Percentiles rank a stretch among this genome's conserved stretches.
These are phyloP conservation scores for Penicillium sp. DNA, from an alignment of 2,329 filamentous ascomycete genomes.

Conservation along the genomic window DNA sequence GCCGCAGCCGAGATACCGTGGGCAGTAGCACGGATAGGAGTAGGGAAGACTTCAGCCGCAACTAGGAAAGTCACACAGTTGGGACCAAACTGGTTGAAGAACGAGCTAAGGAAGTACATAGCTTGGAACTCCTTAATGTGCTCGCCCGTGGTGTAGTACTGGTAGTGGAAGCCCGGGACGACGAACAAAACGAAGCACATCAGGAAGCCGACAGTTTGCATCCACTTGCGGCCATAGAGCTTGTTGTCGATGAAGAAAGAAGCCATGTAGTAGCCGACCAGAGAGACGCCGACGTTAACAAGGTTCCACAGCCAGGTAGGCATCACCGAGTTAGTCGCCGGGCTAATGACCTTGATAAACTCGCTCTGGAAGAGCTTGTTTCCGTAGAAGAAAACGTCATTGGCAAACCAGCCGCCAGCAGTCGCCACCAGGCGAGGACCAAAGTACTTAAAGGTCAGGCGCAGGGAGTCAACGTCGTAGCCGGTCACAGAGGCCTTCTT, in stretches of 20 bases:
- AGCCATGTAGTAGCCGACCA: conserved; percentile 84
- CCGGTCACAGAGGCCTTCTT: conserved; percentile 82
- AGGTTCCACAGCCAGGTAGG: conserved; percentile 88
- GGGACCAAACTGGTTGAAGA: conserved; percentile 98
- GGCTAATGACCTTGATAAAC: conserved; percentile 79
- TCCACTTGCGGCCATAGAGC: conserved; percentile 90
- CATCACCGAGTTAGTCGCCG: conserved; percentile 67
- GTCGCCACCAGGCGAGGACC: conserved; percentile 82
- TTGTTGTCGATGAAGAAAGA: conserved; percentile 92
- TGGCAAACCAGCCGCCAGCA: conserved; percentile 86
- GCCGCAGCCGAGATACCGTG: conserved; percentile 92
- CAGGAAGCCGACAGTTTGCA: conserved; percentile 92
- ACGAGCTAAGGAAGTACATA: conserved; percentile 96
- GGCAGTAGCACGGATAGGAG: conserved; percentile 83
- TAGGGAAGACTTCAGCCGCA: conserved; percentile 93
- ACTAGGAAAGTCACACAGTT: conserved; percentile 96
- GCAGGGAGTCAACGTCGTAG: conserved; percentile 82
- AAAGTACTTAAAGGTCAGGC: conserved; percentile 74
- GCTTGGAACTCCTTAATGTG: conserved; percentile 88
- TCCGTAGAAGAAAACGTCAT: conserved; percentile 98
- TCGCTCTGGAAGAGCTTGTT: conserved; percentile 95
- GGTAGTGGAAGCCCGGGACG: conserved; percentile 80
- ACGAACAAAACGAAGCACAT: conserved; percentile 92
- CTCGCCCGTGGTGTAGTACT: conserved; percentile 66
- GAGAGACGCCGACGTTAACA: conserved; percentile 80